Evolutionary conservation across 129 eudicot species (phyloP).

Genomic region (Erigeron canadensis): DNA sequence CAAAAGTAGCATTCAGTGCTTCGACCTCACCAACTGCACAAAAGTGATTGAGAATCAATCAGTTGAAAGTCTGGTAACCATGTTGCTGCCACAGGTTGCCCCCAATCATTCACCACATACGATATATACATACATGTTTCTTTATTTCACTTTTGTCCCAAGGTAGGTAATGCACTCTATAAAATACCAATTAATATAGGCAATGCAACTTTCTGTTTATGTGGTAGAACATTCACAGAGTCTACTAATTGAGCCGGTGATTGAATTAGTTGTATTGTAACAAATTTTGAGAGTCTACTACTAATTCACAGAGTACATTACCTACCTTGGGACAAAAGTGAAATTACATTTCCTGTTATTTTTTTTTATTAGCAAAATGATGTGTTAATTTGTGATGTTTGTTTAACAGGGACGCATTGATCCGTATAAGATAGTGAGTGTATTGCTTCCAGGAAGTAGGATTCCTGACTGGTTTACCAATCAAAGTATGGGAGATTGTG

Average conservation of each 20-base stretch:
- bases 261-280: not conserved
- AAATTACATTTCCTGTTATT: no score
- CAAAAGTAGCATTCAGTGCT: slow-evolving; percentile 27
- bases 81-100: slow-evolving; percentile 38
- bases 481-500: slow-evolving; percentile 25
- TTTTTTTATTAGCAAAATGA: not conserved
- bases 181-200: no score
- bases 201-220: no score
- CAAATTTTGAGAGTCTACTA: no score
- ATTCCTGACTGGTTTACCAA: slow-evolving; percentile 32
- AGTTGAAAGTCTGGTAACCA: slow-evolving; percentile 29
- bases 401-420: slow-evolving; percentile 36
- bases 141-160: no score
- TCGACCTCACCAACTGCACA: slow-evolving; percentile 28
- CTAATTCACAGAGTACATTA: no score
- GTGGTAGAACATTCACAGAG: not conserved
- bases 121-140: no score
- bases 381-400: slow-evolving; percentile 13
- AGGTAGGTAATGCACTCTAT: no score
- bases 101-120: not conserved
- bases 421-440: slow-evolving; percentile 29
- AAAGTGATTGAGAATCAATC: slow-evolving; percentile 35
- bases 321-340: no score
- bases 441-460: slow-evolving; percentile 30
- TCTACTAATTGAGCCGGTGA: not conserved